Evolutionary conservation across 495 filamentous ascomycete genomes (phyloP).

Genomic region (Daldinia vernicosa): DNA sequence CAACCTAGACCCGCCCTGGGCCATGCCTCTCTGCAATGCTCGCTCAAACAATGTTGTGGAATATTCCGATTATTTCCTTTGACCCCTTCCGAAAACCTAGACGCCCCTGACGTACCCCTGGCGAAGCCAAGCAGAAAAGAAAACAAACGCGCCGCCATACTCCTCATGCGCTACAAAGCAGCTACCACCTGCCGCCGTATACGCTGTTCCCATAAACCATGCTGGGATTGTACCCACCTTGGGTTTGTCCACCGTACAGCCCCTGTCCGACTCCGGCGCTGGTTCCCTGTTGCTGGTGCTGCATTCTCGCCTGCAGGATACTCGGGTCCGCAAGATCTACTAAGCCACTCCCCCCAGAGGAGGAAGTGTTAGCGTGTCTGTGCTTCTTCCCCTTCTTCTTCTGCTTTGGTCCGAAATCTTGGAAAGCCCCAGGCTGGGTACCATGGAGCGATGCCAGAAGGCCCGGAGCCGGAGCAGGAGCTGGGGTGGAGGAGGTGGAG

Average conservation of each 20-base stretch:
- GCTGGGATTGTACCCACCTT: constrained; percentile 96
- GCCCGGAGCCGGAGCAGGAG: constrained; percentile 86
- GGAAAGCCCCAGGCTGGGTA: constrained; percentile 80
- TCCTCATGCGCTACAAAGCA: constrained; percentile 34
- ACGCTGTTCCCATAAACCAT: constrained; percentile 83
- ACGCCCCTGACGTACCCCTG: constrained; percentile 51
- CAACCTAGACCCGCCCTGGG: constrained; percentile 52
- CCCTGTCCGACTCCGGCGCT: constrained; percentile 84
- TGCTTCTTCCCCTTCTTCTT: constrained; percentile 99
- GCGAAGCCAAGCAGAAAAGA: constrained; percentile 26
- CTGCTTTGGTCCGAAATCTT: constrained; percentile 90
- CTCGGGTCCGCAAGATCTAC: constrained; percentile 99
- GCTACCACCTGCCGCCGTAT: constrained; percentile 78
- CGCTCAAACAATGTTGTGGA: constrained; percentile 49
- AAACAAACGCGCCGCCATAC: constrained; percentile 34
- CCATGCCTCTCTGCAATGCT: constrained; percentile 51
- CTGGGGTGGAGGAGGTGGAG: constrained; percentile 82
- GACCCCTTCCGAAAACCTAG: constrained; percentile 44
- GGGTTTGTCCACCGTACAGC: constrained; percentile 88
- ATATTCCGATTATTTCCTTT: constrained; percentile 49
- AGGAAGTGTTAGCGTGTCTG: constrained; percentile 99
- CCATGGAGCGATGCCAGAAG: constrained; percentile 90
- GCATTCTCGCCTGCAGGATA: constrained; percentile 98
- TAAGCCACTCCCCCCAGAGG: constrained; percentile 95
- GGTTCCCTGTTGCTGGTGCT: constrained; percentile 74